A percentile compares a stretch with the other conserved stretches of the same genome.
These are phyloP conservation scores for Fusarium sp. DNA, from an alignment of 2,329 filamentous ascomycete genomes.

Conservation along the genomic window DNA sequence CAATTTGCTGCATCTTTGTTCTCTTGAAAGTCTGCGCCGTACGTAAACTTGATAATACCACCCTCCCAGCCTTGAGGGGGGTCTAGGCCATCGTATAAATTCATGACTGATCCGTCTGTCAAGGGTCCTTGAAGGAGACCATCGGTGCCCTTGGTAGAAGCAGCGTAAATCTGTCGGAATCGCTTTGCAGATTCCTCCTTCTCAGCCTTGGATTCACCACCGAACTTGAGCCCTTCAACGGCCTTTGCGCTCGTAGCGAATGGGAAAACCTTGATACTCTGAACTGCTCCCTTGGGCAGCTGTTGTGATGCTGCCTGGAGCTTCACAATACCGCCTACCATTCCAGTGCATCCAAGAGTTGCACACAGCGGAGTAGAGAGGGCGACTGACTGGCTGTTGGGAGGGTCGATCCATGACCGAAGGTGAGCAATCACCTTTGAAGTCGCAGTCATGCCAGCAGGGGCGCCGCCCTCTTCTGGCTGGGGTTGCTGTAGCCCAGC, in stretches of 20 bases:
- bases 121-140: slow-evolving; percentile 84
- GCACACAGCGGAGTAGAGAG: slow-evolving; percentile 82
- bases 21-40: slow-evolving; percentile 53
- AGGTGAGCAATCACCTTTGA: slow-evolving; percentile 80
- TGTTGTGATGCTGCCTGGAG: slow-evolving; percentile 83
- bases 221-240: slow-evolving; percentile 80
- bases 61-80: slow-evolving; percentile 78
- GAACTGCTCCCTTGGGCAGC: slow-evolving; percentile 72
- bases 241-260: slow-evolving; percentile 72
- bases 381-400: slow-evolving; percentile 81
- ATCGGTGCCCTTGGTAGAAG: slow-evolving; percentile 58
- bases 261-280: slow-evolving; percentile 80
- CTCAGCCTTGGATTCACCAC: slow-evolving; percentile 85
- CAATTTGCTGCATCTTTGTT: slow-evolving; percentile 68
- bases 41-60: slow-evolving; percentile 82
- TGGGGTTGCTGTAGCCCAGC: slow-evolving; percentile 78
- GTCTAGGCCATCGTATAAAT: slow-evolving; percentile 63
- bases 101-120: slow-evolving; percentile 87
- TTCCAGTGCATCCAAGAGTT: slow-evolving; percentile 74
- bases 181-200: slow-evolving; percentile 79
- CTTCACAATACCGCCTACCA: slow-evolving; percentile 88
- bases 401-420: slow-evolving; percentile 84
- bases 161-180: slow-evolving; percentile 77
- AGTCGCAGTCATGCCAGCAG: slow-evolving; percentile 56
- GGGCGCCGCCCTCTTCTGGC: slow-evolving; percentile 72